Base-by-base conservation (phyloP, 805 yeast species). In the Monosporozyma solicola region DNA sequence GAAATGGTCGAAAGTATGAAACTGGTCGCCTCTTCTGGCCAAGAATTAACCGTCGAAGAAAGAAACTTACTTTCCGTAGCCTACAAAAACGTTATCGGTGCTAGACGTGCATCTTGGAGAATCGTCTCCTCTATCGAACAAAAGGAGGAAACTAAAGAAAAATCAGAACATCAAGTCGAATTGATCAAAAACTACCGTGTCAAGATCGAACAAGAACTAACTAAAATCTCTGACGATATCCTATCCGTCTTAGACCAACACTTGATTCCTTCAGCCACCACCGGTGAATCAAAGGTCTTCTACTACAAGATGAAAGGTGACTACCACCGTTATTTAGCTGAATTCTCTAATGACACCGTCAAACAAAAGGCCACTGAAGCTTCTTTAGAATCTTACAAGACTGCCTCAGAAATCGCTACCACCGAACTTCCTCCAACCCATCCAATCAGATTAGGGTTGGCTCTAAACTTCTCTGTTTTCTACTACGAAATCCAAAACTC, bases 231-330 rank as follows among this genome's bases (percentile, higher is more conserved):
- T 76, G 94, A 88, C 68, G 96, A 89, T 71, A 89, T 91, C 67
- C 77, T 91, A 66, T 77, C 83, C 47, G 95, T 91, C 58, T 81
- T 91, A 70, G 82, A 87, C 59, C 79, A 85, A 66, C 94, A 88
- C 72, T 83, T 91, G 73, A 88, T 91, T 65, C 89, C 96, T 61
- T 79, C 91, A 57, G 96, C 97, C 58, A 87, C 84, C 71, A 82
- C 95, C 60, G 97, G 96, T 66, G 97, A 91, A 76, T 89, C 96
- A 50, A 88, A 90, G 80, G 97, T 91, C 52, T 91, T 91, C 75
- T 91, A 91, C 80, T 88, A 86, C 78, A 91, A 91, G 81, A 91
- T 91, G 97, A 90, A 90, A 79, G 97, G 97, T 78, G 97, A 91
- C 74, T 91, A 91, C 80, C 95, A 89, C 79, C 95, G 97, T 78